Base-by-base conservation (phyloP, 2,329 filamentous ascomycete genomes). In the Trichoderma koningii region DNA sequence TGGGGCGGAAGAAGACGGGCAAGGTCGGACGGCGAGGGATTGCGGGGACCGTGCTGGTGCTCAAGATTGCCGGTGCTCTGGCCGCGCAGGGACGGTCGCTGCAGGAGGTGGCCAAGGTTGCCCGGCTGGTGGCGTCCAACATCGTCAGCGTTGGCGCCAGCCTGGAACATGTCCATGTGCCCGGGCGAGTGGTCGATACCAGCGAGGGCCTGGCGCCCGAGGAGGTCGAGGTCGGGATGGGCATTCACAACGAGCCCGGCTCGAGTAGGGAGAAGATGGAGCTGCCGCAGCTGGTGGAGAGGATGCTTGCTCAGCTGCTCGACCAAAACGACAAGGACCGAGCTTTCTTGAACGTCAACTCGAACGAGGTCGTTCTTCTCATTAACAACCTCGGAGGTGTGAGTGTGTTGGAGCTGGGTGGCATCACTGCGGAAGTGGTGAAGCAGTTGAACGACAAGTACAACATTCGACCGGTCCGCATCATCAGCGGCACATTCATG, bases 11-110 rank as follows among this genome's bases (percentile, higher is more conserved):
- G 60, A 89, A 89, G 74, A 89, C 90, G 12, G 93, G 94, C n/a
- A 97, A 97, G 75, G 94, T 97, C 17, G 94, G 94, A 1, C 82
- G 94, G 59, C 85, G 94, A 73, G 94, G 94, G 61, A 95, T 98
- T 75, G 93, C 92, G 3, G 94, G 94, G 38, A 96, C 93, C 6
- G 91, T 96, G 45, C 80, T 97, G 26, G 91, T 97, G n/a, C 85
- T 93, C 71, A 97, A 98, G 83, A 90, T 96, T 73, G 85, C 89
- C 15, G 93, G 94, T 10, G 94, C 93, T 7, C 77, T 96, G 71
- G 93, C 93, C 4, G 90, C 89, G 30, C 83, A 81, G 70, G 92
- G 92, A 69, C 79, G 79, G 9, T 80, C 81, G 52, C 79, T 97
- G 68, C 83, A 88, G 23, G 86, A 96, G 64, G 91, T 96, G 3